A percentile compares a stretch with the other conserved stretches of the same genome.
Conservation (phyloP, 2,329 filamentous ascomycete species). For the Fonsecaea nubica region DNA sequence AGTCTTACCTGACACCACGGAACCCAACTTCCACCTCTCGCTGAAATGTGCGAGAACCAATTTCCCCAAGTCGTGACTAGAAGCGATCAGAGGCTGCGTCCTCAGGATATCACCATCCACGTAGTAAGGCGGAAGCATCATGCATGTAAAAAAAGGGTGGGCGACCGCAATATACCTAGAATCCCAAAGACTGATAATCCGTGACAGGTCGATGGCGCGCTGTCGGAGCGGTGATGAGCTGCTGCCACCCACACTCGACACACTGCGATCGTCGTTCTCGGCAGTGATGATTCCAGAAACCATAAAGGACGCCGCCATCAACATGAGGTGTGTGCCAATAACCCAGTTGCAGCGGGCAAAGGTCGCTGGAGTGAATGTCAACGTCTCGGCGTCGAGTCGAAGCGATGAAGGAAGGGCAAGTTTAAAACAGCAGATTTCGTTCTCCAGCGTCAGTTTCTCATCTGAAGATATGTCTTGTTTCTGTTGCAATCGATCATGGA, state of each 20-base stretch:
- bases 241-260: conserved; percentile 21
- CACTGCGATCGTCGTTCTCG: conserved; percentile 30
- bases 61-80: conserved; percentile 31
- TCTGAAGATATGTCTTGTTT: conserved; percentile 28
- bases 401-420: conserved; percentile 31
- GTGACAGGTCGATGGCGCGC: conserved; percentile 32
- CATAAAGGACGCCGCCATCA: conserved; percentile 33
- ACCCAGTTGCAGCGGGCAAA: conserved; percentile 34
- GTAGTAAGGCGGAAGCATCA: conserved; percentile 30
- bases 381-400: conserved; percentile 25
- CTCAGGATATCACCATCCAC: conserved; percentile 28
- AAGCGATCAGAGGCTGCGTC: conserved; percentile 28
- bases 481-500: conserved; percentile 32
- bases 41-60: conserved; percentile 28
- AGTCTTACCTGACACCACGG: conserved; percentile 28
- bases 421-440: conserved; percentile 34
- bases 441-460: conserved; percentile 33
- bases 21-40: conserved; percentile 32
- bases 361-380: conserved; percentile 25
- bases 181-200: conserved; percentile 35
- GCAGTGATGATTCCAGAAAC: conserved; percentile 23
- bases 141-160: conserved; percentile 33
- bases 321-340: conserved; percentile 35
- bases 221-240: conserved; percentile 24
- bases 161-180: conserved; percentile 31